Evolutionary conservation across 768 basidiomycete genomes (phyloP).

Genomic region (Boletus reticulatus): DNA sequence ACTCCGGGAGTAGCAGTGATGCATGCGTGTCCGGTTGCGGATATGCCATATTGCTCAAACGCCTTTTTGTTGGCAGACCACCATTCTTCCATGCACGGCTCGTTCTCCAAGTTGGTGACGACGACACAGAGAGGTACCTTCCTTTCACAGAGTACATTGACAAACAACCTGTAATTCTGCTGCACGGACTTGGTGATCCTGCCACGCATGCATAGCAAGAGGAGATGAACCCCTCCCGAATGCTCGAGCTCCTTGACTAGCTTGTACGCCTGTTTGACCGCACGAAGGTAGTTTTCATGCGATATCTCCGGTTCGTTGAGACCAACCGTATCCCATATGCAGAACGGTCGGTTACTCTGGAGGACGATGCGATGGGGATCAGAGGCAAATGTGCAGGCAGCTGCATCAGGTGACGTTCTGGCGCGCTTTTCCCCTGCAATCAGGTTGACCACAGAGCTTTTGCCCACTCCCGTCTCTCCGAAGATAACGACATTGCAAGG

Average conservation of each 20-base stretch:
- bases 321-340: slow-evolving; percentile 33
- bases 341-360: slow-evolving; percentile 11
- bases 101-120: slow-evolving; percentile 39
- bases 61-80: slow-evolving; percentile 34
- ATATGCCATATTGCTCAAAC: slow-evolving; percentile 33
- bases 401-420: slow-evolving; percentile 28
- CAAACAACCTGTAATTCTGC: slow-evolving; percentile 40
- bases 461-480: slow-evolving; percentile 30
- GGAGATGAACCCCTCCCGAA: slow-evolving; percentile 37
- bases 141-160: slow-evolving; percentile 37
- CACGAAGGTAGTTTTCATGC: slow-evolving; percentile 17
- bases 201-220: slow-evolving; percentile 39
- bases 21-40: slow-evolving; percentile 36
- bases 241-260: slow-evolving; percentile 33
- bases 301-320: slow-evolving; percentile 28
- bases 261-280: slow-evolving; percentile 29
- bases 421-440: slow-evolving; percentile 29
- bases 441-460: slow-evolving; percentile 44
- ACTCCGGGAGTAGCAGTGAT: slow-evolving; percentile 35
- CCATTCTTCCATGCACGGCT: slow-evolving; percentile 36
- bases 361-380: slow-evolving; percentile 24
- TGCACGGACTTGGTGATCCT: slow-evolving; percentile 35
- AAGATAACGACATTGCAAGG: slow-evolving; percentile 26
- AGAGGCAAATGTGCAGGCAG: slow-evolving; percentile 35
- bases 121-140: slow-evolving; percentile 38